phyloP scores from a whole-genome alignment of 331 rosid genomes.

The Malus hybrid region DNA sequence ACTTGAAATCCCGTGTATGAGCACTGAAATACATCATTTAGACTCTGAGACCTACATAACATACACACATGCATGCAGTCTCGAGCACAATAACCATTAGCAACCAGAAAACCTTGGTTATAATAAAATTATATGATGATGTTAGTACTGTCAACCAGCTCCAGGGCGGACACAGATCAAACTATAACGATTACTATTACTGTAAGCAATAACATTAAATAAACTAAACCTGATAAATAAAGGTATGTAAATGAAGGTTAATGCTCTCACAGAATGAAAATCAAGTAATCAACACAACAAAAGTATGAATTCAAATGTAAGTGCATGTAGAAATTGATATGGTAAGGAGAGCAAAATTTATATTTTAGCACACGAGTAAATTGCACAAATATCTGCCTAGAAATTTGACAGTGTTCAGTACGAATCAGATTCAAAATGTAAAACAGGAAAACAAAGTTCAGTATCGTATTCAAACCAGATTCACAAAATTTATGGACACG shows the following conservation, averaged over 20 bases:
- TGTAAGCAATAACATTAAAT: background rate
- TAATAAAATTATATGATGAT: background rate
- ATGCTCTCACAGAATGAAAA: background rate
- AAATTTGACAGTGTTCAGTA: too few relatives aligned
- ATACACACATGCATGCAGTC: background rate
- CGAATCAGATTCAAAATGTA: background rate
- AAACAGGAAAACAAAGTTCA: background rate
- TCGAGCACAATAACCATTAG: background rate
- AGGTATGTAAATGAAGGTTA: background rate
- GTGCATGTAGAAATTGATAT: background rate
- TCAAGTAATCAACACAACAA: background rate
- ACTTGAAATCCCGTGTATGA: conserved; percentile 25
- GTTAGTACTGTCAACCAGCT: background rate
- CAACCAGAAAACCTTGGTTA: background rate
- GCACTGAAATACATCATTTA: conserved; percentile 31
- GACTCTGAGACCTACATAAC: conserved; percentile 1
- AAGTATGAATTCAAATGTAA: background rate
- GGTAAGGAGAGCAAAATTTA: background rate
- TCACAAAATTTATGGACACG: background rate
- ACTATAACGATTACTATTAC: background rate
- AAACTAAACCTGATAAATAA: background rate
- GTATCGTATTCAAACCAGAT: conserved; percentile 1
- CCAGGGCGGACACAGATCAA: background rate
- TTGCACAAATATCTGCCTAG: background rate
- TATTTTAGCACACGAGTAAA: background rate